Percentiles rank a stretch among this genome's conserved stretches.
phyloP scores from a whole-genome alignment of 2,329 filamentous ascomycete species.

The Neophaeococcomyces aloes region DNA sequence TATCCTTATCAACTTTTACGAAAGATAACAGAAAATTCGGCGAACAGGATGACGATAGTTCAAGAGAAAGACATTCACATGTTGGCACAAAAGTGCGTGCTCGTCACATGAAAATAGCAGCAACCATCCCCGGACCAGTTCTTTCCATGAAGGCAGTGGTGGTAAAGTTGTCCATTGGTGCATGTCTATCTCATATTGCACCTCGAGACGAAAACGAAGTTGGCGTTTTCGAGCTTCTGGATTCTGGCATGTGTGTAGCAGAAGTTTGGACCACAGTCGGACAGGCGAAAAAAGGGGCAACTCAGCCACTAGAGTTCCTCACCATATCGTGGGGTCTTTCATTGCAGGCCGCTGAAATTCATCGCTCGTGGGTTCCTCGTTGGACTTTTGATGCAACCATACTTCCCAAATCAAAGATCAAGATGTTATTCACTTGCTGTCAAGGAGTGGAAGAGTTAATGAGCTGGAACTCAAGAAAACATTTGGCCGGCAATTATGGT shows the following conservation, averaged over 20 bases:
- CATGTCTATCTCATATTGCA: not conserved
- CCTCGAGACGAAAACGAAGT: constrained; percentile 1
- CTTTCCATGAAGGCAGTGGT: not conserved
- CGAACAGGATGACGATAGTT: not conserved
- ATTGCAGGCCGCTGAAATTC: not conserved
- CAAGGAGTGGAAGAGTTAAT: not conserved
- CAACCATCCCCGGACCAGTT: not conserved
- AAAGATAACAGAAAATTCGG: not conserved
- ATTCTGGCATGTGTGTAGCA: not conserved
- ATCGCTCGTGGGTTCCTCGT: not conserved
- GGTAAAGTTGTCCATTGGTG: not conserved
- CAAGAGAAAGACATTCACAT: no score
- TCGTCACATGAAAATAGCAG: no score
- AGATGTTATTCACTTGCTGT: not conserved
- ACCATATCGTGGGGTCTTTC: constrained; percentile 1
- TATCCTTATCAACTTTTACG: constrained; percentile 1
- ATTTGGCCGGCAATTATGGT: not conserved
- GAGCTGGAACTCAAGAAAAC: constrained; percentile 1
- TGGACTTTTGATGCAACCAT: constrained; percentile 1
- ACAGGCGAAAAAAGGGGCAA: not conserved
- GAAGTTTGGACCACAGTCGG: constrained; percentile 3
- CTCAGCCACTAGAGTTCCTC: not conserved
- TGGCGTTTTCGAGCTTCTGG: not conserved
- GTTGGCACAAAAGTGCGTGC: no score
- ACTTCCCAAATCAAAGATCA: not conserved